Base-by-base conservation (phyloP, 2,329 filamentous ascomycete genomes). In the Hymenotorrendiella dingleyae region DNA sequence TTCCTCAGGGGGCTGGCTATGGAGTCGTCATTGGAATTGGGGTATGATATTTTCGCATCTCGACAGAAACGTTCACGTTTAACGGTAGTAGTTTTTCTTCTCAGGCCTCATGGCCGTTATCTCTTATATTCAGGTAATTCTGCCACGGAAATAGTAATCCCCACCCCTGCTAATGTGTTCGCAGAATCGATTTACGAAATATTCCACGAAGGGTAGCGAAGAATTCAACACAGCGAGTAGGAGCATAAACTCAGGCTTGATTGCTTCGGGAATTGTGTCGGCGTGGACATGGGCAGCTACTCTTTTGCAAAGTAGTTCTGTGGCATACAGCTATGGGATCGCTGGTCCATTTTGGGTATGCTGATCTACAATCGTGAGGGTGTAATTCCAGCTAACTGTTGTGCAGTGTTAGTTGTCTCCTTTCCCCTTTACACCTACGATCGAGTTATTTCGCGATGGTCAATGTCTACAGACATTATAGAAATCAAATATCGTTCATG, bases 201-300 rank as follows among this genome's bases (percentile, higher is more conserved):
- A 39, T n/a, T 43, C 41, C 23, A 41, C 39, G 3, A 33, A 41
- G 23, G 39, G 29, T 19, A 41, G 34, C 27, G 88, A 94, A 67
- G 90, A 88, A 76, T 94, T 94, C 72, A 87, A 76, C 48, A 94
- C 88, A 0, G 88, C 88, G 34, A 86, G 87, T 14, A 74, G 88
- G 46, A 88, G 84, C 1, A 85, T 94, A 54, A 94, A 94, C 62
- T 88, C 86, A 5, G 89, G 88, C 24, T 72, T 94, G 10, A 86
- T 94, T 1, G 85, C 86, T 8, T 84, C 86, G 3, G 88, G 87
- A 20, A 87, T 94, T n/a, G 86, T 94, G 2, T 89, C 84, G 9
- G 87, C 83, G 4, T 94, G 89, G 88, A 94, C 88, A 0, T 94
- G 87, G 86, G 87, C 86, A 0, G 87, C 85, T 16, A 90, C 86